Conservation (phyloP, 768 basidiomycete genomes). For the Trametes meyenii region DNA sequence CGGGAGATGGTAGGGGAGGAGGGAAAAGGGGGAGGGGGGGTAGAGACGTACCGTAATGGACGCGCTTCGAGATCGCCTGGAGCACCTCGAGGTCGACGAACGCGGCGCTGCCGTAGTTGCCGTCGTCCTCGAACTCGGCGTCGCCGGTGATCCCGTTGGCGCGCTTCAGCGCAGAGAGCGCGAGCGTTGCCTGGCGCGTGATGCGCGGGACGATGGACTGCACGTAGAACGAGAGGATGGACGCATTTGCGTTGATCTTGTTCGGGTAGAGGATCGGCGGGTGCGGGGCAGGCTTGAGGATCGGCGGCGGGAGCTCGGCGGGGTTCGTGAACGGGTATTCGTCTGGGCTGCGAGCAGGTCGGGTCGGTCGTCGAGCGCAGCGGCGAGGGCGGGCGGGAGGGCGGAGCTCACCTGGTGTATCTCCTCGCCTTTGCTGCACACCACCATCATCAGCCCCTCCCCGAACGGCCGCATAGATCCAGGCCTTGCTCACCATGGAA, state of each 20-base stretch:
- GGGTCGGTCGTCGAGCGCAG: neutral
- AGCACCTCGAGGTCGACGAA: constrained; percentile 95
- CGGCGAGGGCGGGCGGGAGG: neutral
- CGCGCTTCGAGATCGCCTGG: constrained; percentile 97
- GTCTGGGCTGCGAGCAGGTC: constrained; percentile 69
- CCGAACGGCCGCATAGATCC: neutral
- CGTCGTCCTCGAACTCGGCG: constrained; percentile 86
- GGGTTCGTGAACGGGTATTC: constrained; percentile 90
- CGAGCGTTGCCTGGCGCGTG: constrained; percentile 68
- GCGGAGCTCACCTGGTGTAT: constrained; percentile 76
- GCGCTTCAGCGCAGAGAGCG: constrained; percentile 67
- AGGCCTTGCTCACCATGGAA: constrained; percentile 78
- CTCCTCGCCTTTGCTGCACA: constrained; percentile 87
- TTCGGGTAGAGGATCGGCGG: constrained; percentile 81
- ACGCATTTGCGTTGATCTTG: constrained; percentile 81
- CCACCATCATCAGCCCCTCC: neutral
- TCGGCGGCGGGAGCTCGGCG: constrained; percentile 73
- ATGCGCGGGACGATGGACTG: constrained; percentile 88
- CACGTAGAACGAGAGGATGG: constrained; percentile 90
- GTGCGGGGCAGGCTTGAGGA: constrained; percentile 73
- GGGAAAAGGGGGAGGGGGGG: neutral
- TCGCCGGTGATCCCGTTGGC: constrained; percentile 66
- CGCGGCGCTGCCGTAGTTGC: constrained; percentile 95
- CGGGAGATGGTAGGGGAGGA: no score
- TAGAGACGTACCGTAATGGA: constrained; percentile 85